Evolutionary conservation across 768 basidiomycete species (phyloP).

Genomic region (Holtermannia corniformis): DNA sequence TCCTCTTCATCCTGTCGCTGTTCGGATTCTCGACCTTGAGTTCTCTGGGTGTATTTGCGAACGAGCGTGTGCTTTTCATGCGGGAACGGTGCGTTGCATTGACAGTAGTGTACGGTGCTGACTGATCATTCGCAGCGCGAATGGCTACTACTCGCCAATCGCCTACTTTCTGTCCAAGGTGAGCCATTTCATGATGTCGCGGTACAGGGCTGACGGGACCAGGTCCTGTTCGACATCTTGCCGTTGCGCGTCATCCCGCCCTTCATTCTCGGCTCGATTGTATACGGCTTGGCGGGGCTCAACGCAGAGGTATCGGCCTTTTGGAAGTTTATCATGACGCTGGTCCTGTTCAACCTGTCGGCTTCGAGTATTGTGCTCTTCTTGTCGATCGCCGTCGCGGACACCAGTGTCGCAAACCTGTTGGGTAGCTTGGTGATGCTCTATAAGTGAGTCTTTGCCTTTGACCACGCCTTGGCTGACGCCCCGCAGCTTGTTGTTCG

Average conservation of each 20-base stretch:
- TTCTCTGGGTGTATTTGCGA: constrained; percentile 85
- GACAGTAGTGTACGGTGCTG: not conserved
- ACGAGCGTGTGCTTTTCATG: constrained; percentile 93
- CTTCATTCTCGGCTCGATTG: constrained; percentile 87
- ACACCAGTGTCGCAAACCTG: constrained; percentile 78
- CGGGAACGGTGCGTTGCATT: constrained; percentile 66
- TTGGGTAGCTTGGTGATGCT: constrained; percentile 95
- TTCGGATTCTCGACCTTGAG: constrained; percentile 96
- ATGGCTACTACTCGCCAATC: constrained; percentile 94
- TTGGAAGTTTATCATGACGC: constrained; percentile 96
- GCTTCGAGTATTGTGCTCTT: constrained; percentile 86
- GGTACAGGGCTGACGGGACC: not conserved
- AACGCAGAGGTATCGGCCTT: constrained; percentile 81
- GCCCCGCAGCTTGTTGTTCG: constrained; percentile 77
- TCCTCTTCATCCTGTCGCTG: constrained; percentile 93
- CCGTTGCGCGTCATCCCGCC: constrained; percentile 91
- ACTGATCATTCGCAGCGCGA: constrained; percentile 52
- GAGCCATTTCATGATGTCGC: constrained; percentile 6
- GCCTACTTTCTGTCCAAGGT: constrained; percentile 95
- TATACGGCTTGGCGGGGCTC: constrained; percentile 88
- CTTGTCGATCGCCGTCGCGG: constrained; percentile 79
- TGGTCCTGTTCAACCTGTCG: constrained; percentile 93
- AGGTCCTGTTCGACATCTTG: constrained; percentile 93
- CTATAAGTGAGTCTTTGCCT: constrained; percentile 67
- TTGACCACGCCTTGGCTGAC: constrained; percentile 1